phyloP scores from a whole-genome alignment of 495 filamentous ascomycete species.

The Corynascus novoguineensis region DNA sequence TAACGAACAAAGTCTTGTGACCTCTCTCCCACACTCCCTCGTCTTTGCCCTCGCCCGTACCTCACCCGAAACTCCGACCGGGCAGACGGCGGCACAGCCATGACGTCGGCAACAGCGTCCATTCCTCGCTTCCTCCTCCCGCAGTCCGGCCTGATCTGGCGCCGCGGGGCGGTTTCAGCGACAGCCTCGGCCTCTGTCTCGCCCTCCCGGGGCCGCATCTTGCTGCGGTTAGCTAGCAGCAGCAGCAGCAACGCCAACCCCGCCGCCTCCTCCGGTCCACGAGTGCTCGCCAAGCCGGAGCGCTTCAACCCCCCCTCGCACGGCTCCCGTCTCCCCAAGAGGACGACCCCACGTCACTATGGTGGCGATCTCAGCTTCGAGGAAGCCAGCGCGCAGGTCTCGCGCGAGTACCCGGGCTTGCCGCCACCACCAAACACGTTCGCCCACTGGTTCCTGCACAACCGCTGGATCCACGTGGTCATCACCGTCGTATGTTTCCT shows the following conservation, averaged over 20 bases:
- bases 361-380: slow-evolving; percentile 57
- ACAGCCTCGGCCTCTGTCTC: slow-evolving; percentile 2
- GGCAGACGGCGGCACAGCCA: slow-evolving; percentile 1
- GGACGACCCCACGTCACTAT: slow-evolving; percentile 51
- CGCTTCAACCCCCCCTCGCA: slow-evolving; percentile 85
- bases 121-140: slow-evolving; percentile 54
- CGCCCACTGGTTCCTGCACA: slow-evolving; percentile 69
- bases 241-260: slow-evolving; percentile 3
- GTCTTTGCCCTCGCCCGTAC: background rate
- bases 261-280: slow-evolving; percentile 20
- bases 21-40: background rate
- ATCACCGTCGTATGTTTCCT: slow-evolving; percentile 64
- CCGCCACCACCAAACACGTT: slow-evolving; percentile 71
- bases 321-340: slow-evolving; percentile 53
- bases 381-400: slow-evolving; percentile 56
- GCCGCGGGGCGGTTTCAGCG: slow-evolving; percentile 18
- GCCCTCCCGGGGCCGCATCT: background rate
- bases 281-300: slow-evolving; percentile 69
- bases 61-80: background rate
- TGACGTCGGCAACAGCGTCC: slow-evolving; percentile 35
- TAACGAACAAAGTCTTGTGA: too few species aligned
- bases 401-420: slow-evolving; percentile 71
- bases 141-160: slow-evolving; percentile 45
- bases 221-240: slow-evolving; percentile 15
- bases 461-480: slow-evolving; percentile 63